Percentiles rank a stretch among this genome's conserved stretches.
phyloP scores from a whole-genome alignment of 2,329 filamentous ascomycete genomes.

The Ophiognomonia clavigignenti-juglandacearum region DNA sequence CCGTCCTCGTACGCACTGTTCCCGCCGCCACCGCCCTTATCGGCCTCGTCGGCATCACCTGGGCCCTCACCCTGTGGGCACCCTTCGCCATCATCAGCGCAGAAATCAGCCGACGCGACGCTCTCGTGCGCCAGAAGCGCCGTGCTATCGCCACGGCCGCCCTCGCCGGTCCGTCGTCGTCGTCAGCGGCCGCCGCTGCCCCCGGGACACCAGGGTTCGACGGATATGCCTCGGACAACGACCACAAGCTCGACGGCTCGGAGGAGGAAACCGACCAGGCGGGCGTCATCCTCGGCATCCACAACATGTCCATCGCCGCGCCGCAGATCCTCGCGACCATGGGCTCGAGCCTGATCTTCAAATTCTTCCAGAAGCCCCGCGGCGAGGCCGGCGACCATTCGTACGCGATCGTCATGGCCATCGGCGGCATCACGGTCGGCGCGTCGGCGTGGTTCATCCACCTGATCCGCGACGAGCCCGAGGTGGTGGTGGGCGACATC shows the following conservation, averaged over 20 bases:
- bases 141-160: slow-evolving; percentile 16
- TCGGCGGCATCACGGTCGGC: slow-evolving; percentile 75
- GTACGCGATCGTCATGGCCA: slow-evolving; percentile 79
- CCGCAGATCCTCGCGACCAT: slow-evolving; percentile 90
- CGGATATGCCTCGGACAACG: slow-evolving; percentile 23
- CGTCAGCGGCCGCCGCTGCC: not conserved
- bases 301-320: slow-evolving; percentile 90
- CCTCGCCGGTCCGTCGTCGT: slow-evolving; percentile 14
- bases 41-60: slow-evolving; percentile 79
- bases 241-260: slow-evolving; percentile 26
- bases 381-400: slow-evolving; percentile 81
- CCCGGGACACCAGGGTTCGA: slow-evolving; percentile 13
- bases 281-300: slow-evolving; percentile 86
- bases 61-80: slow-evolving; percentile 91
- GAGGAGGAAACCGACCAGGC: slow-evolving; percentile 67
- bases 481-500: slow-evolving; percentile 29
- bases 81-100: slow-evolving; percentile 93
- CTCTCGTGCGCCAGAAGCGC: slow-evolving; percentile 38
- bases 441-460: slow-evolving; percentile 70
- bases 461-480: slow-evolving; percentile 58
- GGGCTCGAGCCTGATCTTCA: slow-evolving; percentile 79
- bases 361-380: slow-evolving; percentile 78
- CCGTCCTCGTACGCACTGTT: slow-evolving; percentile 70
- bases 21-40: slow-evolving; percentile 71
- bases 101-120: slow-evolving; percentile 81